phyloP scores from a whole-genome alignment of 768 basidiomycete genomes.

The Podaxis sp. region DNA sequence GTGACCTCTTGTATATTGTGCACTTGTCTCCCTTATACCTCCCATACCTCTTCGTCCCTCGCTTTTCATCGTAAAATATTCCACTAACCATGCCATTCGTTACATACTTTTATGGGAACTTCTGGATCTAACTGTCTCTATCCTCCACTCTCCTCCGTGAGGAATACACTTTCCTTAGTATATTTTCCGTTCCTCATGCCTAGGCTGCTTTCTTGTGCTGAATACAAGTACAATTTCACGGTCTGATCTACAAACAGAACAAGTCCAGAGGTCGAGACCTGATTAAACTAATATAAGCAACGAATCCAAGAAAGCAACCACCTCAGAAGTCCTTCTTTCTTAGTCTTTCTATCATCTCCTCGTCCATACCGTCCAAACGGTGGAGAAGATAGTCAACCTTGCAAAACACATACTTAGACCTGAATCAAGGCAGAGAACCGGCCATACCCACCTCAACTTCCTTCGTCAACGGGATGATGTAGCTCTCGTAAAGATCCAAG shows the following conservation, averaged over 20 bases:
- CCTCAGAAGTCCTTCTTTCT: constrained; percentile 19
- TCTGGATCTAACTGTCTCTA: constrained; percentile 5
- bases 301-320: not conserved
- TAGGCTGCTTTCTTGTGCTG: not conserved
- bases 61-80: not conserved
- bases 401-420: not conserved
- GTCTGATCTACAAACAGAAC: not conserved
- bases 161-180: not conserved
- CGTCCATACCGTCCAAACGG: constrained; percentile 80
- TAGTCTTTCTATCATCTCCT: constrained; percentile 75
- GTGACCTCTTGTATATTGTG: constrained; percentile 15
- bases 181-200: not conserved
- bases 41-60: constrained; percentile 10
- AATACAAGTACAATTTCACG: not conserved
- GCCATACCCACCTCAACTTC: constrained; percentile 84
- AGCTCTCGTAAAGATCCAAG: constrained; percentile 89
- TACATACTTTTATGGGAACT: constrained; percentile 11
- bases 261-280: not conserved
- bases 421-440: not conserved
- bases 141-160: not conserved
- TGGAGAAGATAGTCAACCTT: constrained; percentile 96
- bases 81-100: constrained; percentile 10
- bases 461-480: constrained; percentile 96
- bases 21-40: constrained; percentile 20
- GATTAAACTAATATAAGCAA: not conserved